phyloP scores from a whole-genome alignment of 2,329 filamentous ascomycete genomes.

The Alternaria rosae region DNA sequence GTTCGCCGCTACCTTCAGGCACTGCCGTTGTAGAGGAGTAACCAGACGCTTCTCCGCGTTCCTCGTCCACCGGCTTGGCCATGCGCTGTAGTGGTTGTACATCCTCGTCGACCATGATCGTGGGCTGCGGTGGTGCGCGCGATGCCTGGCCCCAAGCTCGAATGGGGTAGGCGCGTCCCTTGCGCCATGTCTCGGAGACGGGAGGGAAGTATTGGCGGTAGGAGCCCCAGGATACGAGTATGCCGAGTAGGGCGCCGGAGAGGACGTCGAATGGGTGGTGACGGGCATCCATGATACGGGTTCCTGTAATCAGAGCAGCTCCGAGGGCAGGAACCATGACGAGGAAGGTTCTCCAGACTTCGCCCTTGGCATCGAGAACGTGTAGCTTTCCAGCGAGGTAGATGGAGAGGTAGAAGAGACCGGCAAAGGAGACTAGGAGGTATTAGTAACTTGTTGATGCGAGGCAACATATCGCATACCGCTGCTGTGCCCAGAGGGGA shows the following conservation, averaged over 20 bases:
- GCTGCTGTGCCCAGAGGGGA: conserved; percentile 65
- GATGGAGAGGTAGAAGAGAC: conserved; percentile 66
- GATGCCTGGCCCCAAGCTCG: conserved; percentile 60
- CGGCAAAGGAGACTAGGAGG: conserved; percentile 62
- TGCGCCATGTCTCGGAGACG: conserved; percentile 62
- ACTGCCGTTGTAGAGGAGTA: conserved; percentile 35
- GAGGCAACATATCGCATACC: conserved; percentile 47
- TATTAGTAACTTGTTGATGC: conserved; percentile 21
- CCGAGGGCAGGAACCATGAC: conserved; percentile 62
- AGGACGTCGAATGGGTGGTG: conserved; percentile 69
- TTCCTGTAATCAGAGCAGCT: conserved; percentile 63
- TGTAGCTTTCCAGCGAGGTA: conserved; percentile 68
- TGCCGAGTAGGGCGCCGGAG: conserved; percentile 61
- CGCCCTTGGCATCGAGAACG: conserved; percentile 65
- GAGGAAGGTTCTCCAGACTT: conserved; percentile 66
- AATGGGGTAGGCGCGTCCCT: conserved; percentile 66
- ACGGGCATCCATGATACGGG: conserved; percentile 68
- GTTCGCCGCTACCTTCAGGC: conserved; percentile 22
- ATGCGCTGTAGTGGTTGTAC: conserved; percentile 40
- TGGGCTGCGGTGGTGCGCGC: conserved; percentile 43
- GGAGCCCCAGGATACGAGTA: conserved; percentile 60
- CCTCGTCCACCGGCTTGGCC: conserved; percentile 39
- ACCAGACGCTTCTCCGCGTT: conserved; percentile 43
- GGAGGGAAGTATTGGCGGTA: conserved; percentile 69
- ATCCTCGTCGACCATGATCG: conserved; percentile 40